These are phyloP conservation scores for Phytophthora hibernalis DNA, from an alignment of 352 stramenopile species.

Conservation along the genomic window DNA sequence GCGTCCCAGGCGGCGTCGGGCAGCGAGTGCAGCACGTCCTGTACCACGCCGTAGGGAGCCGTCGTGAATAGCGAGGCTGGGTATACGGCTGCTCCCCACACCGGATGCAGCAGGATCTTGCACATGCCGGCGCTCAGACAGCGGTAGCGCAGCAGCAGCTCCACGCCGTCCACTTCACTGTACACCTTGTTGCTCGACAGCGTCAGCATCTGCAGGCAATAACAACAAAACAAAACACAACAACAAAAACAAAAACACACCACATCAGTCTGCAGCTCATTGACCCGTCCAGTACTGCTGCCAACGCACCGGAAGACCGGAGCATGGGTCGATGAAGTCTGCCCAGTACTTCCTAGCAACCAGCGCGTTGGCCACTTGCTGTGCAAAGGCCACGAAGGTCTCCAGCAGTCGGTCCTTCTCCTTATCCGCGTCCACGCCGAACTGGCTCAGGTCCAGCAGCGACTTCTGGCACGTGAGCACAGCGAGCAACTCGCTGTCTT, in stretches of 20 bases:
- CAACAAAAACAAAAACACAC: neutral
- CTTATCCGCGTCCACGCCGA: conserved; percentile 92
- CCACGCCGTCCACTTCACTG: conserved; percentile 96
- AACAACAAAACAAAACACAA: neutral
- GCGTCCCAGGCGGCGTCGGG: conserved; percentile 43
- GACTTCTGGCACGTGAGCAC: conserved; percentile 95
- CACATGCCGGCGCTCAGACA: conserved; percentile 93
- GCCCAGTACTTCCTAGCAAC: conserved; percentile 90
- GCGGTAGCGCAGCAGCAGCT: conserved; percentile 85
- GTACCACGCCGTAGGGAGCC: conserved; percentile 88
- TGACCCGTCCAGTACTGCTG: no score
- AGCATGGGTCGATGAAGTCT: conserved; percentile 98
- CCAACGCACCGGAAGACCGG: conserved; percentile 87
- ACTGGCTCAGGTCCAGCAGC: conserved; percentile 94
- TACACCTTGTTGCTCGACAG: conserved; percentile 95
- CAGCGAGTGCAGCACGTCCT: conserved; percentile 52
- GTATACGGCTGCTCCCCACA: conserved; percentile 96
- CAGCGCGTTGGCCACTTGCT: conserved; percentile 85
- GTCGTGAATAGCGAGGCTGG: conserved; percentile 96
- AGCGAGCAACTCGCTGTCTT: conserved; percentile 67
- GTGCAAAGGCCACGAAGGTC: conserved; percentile 94
- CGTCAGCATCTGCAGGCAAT: conserved; percentile 88
- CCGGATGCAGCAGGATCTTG: conserved; percentile 96
- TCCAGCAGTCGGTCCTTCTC: conserved; percentile 98
- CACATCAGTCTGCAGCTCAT: neutral